Conservation (phyloP, 1,284 basidiomycete genomes). For the Mrakiaceae sp. region DNA sequence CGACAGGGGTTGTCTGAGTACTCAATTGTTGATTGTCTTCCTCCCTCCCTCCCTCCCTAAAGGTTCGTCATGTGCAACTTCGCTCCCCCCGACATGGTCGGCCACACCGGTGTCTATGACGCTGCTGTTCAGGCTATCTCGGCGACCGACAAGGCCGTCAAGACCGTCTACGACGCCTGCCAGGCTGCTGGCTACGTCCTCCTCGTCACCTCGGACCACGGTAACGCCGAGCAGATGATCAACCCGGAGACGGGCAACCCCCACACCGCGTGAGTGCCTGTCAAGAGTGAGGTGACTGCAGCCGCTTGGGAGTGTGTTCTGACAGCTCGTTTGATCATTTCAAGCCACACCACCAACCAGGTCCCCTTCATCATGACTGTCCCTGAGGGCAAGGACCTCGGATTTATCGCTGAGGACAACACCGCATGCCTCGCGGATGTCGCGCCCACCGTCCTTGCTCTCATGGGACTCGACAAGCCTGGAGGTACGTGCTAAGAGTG, state of each 20-base stretch:
- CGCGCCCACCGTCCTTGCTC: constrained; percentile 67
- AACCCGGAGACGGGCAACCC: constrained; percentile 69
- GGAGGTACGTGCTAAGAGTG: background rate
- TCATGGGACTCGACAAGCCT: constrained; percentile 41
- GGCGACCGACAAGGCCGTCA: constrained; percentile 73
- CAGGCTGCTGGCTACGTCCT: constrained; percentile 72
- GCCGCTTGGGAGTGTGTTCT: constrained; percentile 5
- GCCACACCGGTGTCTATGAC: constrained; percentile 79
- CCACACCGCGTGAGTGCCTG: constrained; percentile 48
- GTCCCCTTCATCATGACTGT: constrained; percentile 69
- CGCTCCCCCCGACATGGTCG: constrained; percentile 90
- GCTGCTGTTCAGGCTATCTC: constrained; percentile 75
- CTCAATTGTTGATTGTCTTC: too few relatives aligned
- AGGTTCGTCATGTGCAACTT: constrained; percentile 88
- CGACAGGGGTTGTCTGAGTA: too few relatives aligned
- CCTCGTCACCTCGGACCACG: constrained; percentile 80
- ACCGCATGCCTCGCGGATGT: constrained; percentile 70
- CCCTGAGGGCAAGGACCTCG: constrained; percentile 42
- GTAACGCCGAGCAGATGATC: constrained; percentile 84
- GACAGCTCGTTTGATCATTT: constrained; percentile 1
- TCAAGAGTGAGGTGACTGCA: too few relatives aligned
- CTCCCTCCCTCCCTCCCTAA: background rate
- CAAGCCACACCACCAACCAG: constrained; percentile 45
- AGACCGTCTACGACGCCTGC: constrained; percentile 70
- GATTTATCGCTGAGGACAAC: constrained; percentile 39